Conservation (phyloP, 2,329 filamentous ascomycete species). For the Sporothrix variecibatus region DNA sequence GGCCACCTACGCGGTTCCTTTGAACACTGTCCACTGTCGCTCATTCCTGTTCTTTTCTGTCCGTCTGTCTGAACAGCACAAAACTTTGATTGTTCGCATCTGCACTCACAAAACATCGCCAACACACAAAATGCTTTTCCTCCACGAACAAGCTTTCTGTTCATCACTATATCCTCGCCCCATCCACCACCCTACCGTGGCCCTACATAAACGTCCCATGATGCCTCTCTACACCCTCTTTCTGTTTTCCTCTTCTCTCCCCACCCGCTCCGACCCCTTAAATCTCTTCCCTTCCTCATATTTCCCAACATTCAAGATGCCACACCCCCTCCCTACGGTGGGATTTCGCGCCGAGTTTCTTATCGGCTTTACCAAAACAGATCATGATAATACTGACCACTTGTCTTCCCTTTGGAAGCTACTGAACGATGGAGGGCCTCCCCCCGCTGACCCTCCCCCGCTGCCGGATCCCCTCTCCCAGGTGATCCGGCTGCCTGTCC, state of each 20-base stretch:
- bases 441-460: background rate
- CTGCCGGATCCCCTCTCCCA: background rate
- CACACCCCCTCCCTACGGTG: background rate
- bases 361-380: background rate
- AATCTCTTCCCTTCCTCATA: background rate
- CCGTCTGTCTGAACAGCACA: background rate
- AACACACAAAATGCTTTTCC: background rate
- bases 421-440: background rate
- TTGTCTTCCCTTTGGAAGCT: background rate
- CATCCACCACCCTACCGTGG: background rate
- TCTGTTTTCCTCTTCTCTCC: background rate
- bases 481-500: constrained; percentile 2
- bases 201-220: background rate
- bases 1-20: background rate
- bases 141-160: background rate
- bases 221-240: background rate
- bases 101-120: background rate
- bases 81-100: background rate
- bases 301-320: background rate
- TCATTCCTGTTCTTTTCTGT: background rate
- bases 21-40: background rate
- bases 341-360: constrained; percentile 7
- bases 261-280: background rate
- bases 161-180: background rate
- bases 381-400: background rate